Evolutionary conservation across 192 early-diverging fungal species (phyloP).

Genomic region (Entophlyctis helioformis): DNA sequence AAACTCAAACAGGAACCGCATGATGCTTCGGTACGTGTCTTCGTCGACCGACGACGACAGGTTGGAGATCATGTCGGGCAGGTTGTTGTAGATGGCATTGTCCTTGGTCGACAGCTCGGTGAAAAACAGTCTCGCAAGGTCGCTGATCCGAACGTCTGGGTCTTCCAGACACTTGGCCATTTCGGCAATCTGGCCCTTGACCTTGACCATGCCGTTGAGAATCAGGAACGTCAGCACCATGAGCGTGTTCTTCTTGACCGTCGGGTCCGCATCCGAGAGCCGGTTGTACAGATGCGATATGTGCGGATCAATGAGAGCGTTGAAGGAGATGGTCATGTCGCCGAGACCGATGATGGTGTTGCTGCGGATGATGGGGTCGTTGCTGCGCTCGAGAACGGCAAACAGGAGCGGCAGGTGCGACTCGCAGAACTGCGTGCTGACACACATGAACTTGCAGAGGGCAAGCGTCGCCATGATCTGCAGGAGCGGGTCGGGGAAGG

Average conservation of each 20-base stretch:
- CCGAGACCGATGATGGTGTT: conserved; percentile 97
- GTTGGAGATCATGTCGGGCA: conserved; percentile 95
- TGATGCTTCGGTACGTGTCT: conserved; percentile 73
- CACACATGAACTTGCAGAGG: conserved; percentile 94
- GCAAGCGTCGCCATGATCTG: conserved; percentile 79
- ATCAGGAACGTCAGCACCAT: conserved; percentile 98
- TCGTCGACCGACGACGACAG: conserved; percentile 72
- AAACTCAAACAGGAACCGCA: conserved; percentile 93
- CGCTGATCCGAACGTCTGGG: conserved; percentile 73
- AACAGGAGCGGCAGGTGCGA: conserved; percentile 79
- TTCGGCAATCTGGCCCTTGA: conserved; percentile 95
- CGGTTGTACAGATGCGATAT: conserved; percentile 91
- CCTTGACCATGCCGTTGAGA: conserved; percentile 98
- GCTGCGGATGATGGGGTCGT: conserved; percentile 74
- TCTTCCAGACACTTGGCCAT: conserved; percentile 94
- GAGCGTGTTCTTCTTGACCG: conserved; percentile 90
- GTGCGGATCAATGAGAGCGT: conserved; percentile 91
- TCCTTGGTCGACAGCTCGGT: conserved; percentile 91
- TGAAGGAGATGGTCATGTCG: conserved; percentile 97
- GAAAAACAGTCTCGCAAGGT: conserved; percentile 92
- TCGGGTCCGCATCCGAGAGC: conserved; percentile 60
- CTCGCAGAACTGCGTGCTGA: conserved; percentile 91
- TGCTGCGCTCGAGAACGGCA: conserved; percentile 75
- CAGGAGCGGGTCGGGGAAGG: conserved; percentile 75
- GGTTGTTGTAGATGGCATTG: conserved; percentile 98